These are phyloP conservation scores for Arctium lappa DNA, from an alignment of 129 eudicot species.

Conservation along the genomic window DNA sequence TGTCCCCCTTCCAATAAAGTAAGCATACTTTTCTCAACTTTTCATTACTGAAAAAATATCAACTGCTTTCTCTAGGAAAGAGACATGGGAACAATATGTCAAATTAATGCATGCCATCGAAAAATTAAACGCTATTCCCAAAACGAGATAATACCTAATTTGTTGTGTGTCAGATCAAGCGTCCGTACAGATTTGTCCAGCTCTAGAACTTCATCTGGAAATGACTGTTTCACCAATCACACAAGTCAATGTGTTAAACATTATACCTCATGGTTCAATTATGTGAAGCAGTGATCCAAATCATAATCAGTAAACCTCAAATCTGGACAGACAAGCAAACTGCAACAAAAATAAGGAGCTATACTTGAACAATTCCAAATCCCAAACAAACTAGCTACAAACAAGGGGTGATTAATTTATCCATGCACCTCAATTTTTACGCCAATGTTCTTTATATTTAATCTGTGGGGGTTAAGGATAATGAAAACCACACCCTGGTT, in stretches of 20 bases:
- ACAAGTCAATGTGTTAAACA: constrained; percentile 18
- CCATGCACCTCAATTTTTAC: neutral
- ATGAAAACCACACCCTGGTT: neutral
- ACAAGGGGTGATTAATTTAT: neutral
- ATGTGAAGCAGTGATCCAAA: neutral
- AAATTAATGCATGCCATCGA: neutral
- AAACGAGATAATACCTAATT: constrained; percentile 42
- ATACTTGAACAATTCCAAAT: neutral
- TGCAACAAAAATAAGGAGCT: neutral
- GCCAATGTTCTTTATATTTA: neutral
- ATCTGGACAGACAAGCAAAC: constrained; percentile 8
- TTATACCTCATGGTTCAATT: neutral
- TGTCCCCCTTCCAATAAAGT: neutral
- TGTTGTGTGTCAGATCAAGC: constrained; percentile 72
- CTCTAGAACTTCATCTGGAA: constrained; percentile 85
- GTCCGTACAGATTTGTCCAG: constrained; percentile 69
- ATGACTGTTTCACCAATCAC: constrained; percentile 46
- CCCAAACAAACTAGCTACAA: constrained; percentile 4
- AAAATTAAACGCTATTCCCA: neutral
- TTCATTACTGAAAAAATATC: neutral
- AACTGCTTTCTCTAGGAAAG: neutral
- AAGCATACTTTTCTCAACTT: neutral
- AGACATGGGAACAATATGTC: neutral
- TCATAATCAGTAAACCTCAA: neutral
- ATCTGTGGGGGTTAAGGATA: neutral